Conservation (phyloP, 2,329 filamentous ascomycete genomes). For the Arthrobotrys iridis region DNA sequence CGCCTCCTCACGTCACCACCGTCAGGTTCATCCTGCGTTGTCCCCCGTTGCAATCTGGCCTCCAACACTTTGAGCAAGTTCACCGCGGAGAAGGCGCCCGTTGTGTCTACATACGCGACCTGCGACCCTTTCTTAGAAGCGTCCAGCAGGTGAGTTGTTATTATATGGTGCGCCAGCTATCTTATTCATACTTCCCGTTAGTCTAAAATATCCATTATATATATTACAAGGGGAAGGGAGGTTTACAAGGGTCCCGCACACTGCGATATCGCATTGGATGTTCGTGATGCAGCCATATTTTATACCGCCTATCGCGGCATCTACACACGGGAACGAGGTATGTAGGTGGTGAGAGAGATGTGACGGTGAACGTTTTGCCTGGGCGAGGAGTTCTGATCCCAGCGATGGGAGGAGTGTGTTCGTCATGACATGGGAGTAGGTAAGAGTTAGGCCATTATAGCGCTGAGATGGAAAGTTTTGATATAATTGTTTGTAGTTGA, state of each 20-base stretch:
- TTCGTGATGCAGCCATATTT: conserved; percentile 39
- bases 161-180: conserved; percentile 43
- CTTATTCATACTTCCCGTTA: background rate
- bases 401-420: conserved; percentile 16
- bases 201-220: background rate
- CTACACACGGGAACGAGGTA: conserved; percentile 22
- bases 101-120: conserved; percentile 44
- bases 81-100: conserved; percentile 34
- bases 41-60: conserved; percentile 30
- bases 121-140: background rate
- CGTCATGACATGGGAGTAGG: conserved; percentile 44
- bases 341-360: background rate
- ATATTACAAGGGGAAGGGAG: background rate
- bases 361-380: conserved; percentile 2
- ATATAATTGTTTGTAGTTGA: background rate
- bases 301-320: conserved; percentile 29
- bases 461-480: background rate
- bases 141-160: conserved; percentile 30
- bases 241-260: conserved; percentile 23
- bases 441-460: no score
- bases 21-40: conserved; percentile 6
- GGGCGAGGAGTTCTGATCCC: conserved; percentile 38
- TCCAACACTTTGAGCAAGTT: conserved; percentile 45
- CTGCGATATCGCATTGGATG: conserved; percentile 32
- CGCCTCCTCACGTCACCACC: background rate